Base-by-base conservation (phyloP, 2,329 filamentous ascomycete genomes). In the Beauveria medogensis region DNA sequence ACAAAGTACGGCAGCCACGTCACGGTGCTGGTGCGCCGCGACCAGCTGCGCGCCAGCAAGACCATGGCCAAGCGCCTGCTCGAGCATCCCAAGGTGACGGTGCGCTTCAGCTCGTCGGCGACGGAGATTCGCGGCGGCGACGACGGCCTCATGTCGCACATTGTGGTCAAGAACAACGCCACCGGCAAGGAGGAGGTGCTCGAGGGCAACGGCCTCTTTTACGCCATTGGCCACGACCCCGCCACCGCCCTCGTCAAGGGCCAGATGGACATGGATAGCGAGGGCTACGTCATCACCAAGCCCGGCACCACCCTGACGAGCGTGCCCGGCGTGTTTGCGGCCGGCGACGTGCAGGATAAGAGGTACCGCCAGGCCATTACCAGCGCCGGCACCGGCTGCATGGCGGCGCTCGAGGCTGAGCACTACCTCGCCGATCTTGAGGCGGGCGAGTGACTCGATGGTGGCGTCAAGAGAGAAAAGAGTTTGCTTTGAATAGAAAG, bases 341-440 rank as follows among this genome's bases (percentile, higher is more conserved):
- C 93, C 10, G 94, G 94, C 65, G 94, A 99, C 73, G 95, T 99
- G 10, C 94, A 99, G 80, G 95, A 99, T 74, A 99, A 97, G 87
- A 86, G 88, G 72, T 99, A 99, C 76, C 86, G 94, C 73, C 94
- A 99, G 80, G 94, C 94, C 52, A 95, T 99, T 67, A 99, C 94
- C 65, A 97, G 92, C 78, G 94, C 94, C 68, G 93, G 92, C 63
- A 92, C 92, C 63, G 94, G 94, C 65, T 99, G 94, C 76, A 88
- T 97, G 79, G 94, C 94, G 58, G 94, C 93, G 12, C 84, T 99
- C 59, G 94, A 99, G 72, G 93, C 93, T 10, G 94, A 99, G 78
- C 96, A 96, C 75, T 97, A 84, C 80, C 80, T 99, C 59, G 81
- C 90, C 6, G 93, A 97, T 70, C 76, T 82, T 54, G 90, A 93